Evolutionary conservation across 1,139 yeast genomes (phyloP).

Genomic region (Sugiyamaella novakii): DNA sequence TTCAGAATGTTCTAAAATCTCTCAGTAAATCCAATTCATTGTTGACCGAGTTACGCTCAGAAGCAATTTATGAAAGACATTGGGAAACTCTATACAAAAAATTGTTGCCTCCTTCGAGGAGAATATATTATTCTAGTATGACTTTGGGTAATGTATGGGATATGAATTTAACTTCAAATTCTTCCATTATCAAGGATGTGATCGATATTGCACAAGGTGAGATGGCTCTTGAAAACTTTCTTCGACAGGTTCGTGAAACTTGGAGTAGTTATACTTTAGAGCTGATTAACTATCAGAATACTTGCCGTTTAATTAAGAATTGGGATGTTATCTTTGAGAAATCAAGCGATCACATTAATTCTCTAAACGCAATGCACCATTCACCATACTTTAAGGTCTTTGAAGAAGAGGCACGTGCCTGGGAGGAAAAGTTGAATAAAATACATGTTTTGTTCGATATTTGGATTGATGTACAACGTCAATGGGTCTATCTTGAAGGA

Average conservation of each 20-base stretch:
- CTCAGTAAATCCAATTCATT: conserved; percentile 47
- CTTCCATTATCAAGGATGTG: conserved; percentile 51
- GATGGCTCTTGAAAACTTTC: conserved; percentile 59
- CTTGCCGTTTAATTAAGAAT: conserved; percentile 60
- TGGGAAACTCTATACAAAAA: conserved; percentile 58
- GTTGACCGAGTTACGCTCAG: conserved; percentile 57
- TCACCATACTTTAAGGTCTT: conserved; percentile 66
- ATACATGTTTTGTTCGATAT: conserved; percentile 58
- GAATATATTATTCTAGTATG: conserved; percentile 34
- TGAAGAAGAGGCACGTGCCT: conserved; percentile 56
- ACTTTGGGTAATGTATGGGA: conserved; percentile 66
- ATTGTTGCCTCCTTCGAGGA: conserved; percentile 29
- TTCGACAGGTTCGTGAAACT: conserved; percentile 48
- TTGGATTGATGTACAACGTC: conserved; percentile 88
- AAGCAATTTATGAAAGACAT: conserved; percentile 65
- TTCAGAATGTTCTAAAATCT: conserved; percentile 52
- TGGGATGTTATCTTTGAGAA: conserved; percentile 68
- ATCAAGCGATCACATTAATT: conserved; percentile 61
- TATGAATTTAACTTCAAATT: conserved; percentile 54
- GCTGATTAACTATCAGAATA: conserved; percentile 56
- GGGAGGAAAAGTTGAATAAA: conserved; percentile 60
- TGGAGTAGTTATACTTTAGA: conserved; percentile 53
- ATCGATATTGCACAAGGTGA: conserved; percentile 75
- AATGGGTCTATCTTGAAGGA: conserved; percentile 86
- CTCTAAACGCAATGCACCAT: conserved; percentile 68